phyloP scores from a whole-genome alignment of 1,284 basidiomycete genomes.

The Blastosporella zonata region DNA sequence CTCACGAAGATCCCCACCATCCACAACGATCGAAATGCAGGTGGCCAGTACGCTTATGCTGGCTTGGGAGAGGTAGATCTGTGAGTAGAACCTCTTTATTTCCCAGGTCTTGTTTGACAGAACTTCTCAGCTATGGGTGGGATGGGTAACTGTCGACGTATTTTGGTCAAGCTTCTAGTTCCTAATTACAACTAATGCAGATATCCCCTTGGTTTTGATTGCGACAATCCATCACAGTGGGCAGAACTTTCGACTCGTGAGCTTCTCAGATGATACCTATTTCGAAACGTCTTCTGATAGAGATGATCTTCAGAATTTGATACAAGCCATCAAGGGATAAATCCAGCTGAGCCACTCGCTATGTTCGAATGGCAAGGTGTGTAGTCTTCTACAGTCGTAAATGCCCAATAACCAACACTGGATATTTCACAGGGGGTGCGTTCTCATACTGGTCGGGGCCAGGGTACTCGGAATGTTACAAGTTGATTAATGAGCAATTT shows the following conservation, averaged over 20 bases:
- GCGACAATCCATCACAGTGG: conserved; percentile 45
- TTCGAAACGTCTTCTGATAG: background rate
- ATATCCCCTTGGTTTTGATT: conserved; percentile 52
- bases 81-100: conserved; percentile 20
- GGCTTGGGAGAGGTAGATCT: conserved; percentile 42
- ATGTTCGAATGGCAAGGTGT: conserved; percentile 38
- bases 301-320: conserved; percentile 24
- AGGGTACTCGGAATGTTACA: conserved; percentile 40
- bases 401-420: background rate
- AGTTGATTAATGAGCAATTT: conserved; percentile 43
- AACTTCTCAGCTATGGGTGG: conserved; percentile 35
- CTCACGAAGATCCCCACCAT: conserved; percentile 42
- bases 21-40: conserved; percentile 37
- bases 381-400: background rate
- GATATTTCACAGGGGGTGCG: conserved; percentile 23
- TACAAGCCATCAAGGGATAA: conserved; percentile 29
- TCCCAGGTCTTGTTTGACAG: background rate
- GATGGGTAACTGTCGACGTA: conserved; percentile 29
- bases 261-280: conserved; percentile 14
- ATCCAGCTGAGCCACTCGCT: conserved; percentile 36
- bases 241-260: conserved; percentile 34
- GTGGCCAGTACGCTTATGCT: conserved; percentile 28
- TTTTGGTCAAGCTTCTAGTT: background rate
- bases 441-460: conserved; percentile 36
- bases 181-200: conserved; percentile 11